Evolutionary conservation across 306 rosid species (phyloP), one percentile per base, ranked within the genome.

Genomic region (Rosa lucieae): DNA sequence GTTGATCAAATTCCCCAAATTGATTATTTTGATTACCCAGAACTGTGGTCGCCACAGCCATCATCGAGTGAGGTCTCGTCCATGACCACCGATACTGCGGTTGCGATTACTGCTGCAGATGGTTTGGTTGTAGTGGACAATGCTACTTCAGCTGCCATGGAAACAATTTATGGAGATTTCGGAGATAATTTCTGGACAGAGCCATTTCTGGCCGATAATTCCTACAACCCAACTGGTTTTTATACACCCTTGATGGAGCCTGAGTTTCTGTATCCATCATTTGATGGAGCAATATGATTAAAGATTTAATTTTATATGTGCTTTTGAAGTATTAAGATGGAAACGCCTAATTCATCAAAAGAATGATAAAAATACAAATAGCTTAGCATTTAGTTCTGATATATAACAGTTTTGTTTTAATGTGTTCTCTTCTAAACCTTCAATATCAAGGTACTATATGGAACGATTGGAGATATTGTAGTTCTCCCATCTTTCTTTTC

Each of bases 181-280:
- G 55, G 67, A 42, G 84, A 53, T 26, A 49, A 70, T 79, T 86
- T 89, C 81, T 86, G 87, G 92, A 73, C 85, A 20, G 82, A 86
- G 68, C 85, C 88, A 56, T 84, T 86, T 79, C 10, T 82, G 70
- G 58, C 76, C 1, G 89, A 84, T n/a, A 62, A 67, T 58, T 79
- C 62, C 53, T 73, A 72, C 75, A 17, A 63, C 23, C 70, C 83
- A 43, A 66, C 10, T 65, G 81, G 66, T 32, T 26, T 44, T 10
- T 56, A 66, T 2, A 40, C 81, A 23, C 21, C 81, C 62, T 62
- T 56, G 15, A 59, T 61, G 73, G 87, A 80, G 18, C 59, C 63
- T 1, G 87, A 77, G 47, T 74, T 42, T 63, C 20, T 80, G 10
- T 73, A 44, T 78, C 81, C 83, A 5, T 51, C 51, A 12, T 78